Percentiles rank a stretch among this genome's conserved stretches.
Conservation (phyloP, 306 rosid genomes). For the Acacia crassicarpa region DNA sequence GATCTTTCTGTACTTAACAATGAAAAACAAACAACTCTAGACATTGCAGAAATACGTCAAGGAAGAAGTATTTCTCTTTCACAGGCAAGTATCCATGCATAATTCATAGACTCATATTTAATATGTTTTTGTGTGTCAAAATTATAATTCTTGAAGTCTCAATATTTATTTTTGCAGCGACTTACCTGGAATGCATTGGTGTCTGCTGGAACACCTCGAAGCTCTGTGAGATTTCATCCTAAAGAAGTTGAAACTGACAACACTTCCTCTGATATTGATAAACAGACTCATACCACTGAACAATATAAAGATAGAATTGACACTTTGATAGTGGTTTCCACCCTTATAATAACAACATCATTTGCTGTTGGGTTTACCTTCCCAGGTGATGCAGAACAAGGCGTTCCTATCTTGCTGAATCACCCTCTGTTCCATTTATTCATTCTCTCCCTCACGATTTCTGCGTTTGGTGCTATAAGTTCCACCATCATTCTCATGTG, state of each 20-base stretch:
- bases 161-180: background rate
- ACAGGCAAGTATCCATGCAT: too few relatives aligned
- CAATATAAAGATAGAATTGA: too few relatives aligned
- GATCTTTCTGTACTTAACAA: background rate
- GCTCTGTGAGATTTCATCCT: background rate
- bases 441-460: constrained; percentile 30
- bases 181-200: constrained; percentile 26
- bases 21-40: too few relatives aligned
- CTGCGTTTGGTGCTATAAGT: constrained; percentile 29
- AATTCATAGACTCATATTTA: too few relatives aligned
- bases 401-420: constrained; percentile 5
- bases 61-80: too few relatives aligned
- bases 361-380: background rate
- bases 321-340: too few relatives aligned
- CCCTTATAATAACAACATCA: too few relatives aligned
- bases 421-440: constrained; percentile 14
- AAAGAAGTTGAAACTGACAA: background rate
- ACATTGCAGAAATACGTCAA: too few relatives aligned
- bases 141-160: too few relatives aligned
- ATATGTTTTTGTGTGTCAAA: too few relatives aligned
- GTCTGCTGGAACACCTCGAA: background rate
- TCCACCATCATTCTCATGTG: constrained; percentile 36
- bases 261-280: too few relatives aligned
- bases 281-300: too few relatives aligned
- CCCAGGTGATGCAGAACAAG: constrained; percentile 15